Evolutionary conservation across 176 grass and related monocot genomes (phyloP).

Genomic region (Alopecurus myosuroides): DNA sequence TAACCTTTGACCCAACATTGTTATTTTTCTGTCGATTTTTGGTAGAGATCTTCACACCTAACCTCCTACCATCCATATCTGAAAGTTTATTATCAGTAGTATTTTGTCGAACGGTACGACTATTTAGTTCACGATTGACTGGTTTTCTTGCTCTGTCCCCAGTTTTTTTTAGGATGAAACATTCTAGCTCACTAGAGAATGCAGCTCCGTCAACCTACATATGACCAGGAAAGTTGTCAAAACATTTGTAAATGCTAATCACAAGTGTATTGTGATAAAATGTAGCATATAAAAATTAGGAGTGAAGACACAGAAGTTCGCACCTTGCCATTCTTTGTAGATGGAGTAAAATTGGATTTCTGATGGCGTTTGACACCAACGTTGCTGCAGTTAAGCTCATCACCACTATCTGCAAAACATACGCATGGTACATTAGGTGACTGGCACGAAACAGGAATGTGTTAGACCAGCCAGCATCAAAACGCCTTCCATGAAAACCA

Average conservation of each 20-base stretch:
- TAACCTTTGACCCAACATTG: not conserved
- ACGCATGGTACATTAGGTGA: not conserved
- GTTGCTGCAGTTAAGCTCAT: not conserved
- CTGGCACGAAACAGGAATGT: not conserved
- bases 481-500: constrained; percentile 14
- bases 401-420: constrained; percentile 15
- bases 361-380: not conserved
- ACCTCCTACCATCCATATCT: not conserved
- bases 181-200: not conserved
- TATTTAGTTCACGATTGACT: not conserved
- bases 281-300: not conserved
- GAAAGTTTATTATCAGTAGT: not conserved
- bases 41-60: not conserved
- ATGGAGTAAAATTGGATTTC: not conserved
- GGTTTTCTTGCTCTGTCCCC: not conserved
- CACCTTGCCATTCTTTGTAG: constrained; percentile 24
- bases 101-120: not conserved
- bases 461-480: not conserved
- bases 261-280: not conserved
- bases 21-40: constrained; percentile 15
- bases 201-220: constrained; percentile 3
- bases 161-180: not conserved
- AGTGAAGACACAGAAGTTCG: not conserved
- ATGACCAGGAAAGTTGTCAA: constrained; percentile 15
- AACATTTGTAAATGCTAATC: not conserved